Evolutionary conservation across 1,284 basidiomycete genomes (phyloP).

Genomic region (Cryptococcus deneoformans): DNA sequence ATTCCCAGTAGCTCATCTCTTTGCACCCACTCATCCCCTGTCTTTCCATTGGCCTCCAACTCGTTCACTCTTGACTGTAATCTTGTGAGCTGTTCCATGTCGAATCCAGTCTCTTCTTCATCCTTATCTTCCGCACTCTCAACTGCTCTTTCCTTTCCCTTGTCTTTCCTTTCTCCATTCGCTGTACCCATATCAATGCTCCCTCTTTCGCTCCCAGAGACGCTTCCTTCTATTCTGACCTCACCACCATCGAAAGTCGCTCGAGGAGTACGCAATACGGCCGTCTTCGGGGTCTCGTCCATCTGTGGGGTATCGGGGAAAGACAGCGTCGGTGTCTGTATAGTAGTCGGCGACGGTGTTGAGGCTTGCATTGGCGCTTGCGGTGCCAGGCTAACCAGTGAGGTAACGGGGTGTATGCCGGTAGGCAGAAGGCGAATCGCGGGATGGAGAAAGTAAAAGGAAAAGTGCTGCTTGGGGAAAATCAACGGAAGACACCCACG

Average conservation of each 20-base stretch:
- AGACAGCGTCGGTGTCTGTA: constrained; percentile 21
- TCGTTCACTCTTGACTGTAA: constrained; percentile 14
- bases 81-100: constrained; percentile 14
- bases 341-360: constrained; percentile 6
- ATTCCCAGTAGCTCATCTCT: constrained; percentile 25
- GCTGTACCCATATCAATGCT: constrained; percentile 1
- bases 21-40: constrained; percentile 7
- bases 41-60: constrained; percentile 1
- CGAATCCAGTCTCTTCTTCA: constrained; percentile 7
- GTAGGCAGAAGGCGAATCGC: no score
- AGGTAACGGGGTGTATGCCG: no score
- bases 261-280: constrained; percentile 20
- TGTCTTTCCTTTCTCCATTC: constrained; percentile 3
- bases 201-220: not conserved
- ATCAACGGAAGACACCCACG: no score
- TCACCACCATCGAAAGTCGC: not conserved
- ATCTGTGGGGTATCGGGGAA: constrained; percentile 25
- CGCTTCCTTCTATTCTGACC: not conserved
- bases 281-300: constrained; percentile 21
- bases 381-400: no score
- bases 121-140: constrained; percentile 3
- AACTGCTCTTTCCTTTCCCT: constrained; percentile 8
- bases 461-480: no score
- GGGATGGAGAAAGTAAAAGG: no score
- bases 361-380: no score